Base-by-base conservation (phyloP, 441 rosid species). In the Eugenia klotzschiana region DNA sequence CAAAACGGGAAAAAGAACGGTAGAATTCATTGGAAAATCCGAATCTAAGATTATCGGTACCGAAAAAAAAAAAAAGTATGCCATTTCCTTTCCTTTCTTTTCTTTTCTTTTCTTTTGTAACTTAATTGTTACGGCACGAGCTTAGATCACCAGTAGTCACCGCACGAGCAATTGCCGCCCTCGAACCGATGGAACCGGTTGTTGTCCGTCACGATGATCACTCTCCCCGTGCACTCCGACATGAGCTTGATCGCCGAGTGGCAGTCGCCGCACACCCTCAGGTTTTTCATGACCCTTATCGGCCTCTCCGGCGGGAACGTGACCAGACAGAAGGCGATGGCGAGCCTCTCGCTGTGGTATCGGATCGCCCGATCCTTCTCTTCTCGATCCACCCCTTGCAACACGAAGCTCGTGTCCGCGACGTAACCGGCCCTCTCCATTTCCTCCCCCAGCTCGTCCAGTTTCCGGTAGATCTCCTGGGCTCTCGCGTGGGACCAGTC, bases 201-300 rank as follows among this genome's bases (percentile, higher is more conserved):
- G 83, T 93, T 90, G 85, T 95, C 98, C 83, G 96, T 92, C 85
- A 93, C 93, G 33, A 92, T 92, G 82, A 95, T 92, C 60, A 92
- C 93, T 86, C 98, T 87, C 84, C 92, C 90, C 7, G 92, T 85
- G 86, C 98, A 94, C 50, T 88, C 84, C 33, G 94, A 94, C 94
- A 95, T 92, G 84, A 89, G 88, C 88, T 94, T 93, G 81, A 94
- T 94, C 23, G 98, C 96, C 18, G 89, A 88, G 82, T 95, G 98
- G 84, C 98, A 95, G 86, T 95, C 97, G 0, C 98, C 97, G 20
- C 98, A 95, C 15, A 95, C 90, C 2, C 98, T 91, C 90, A 95
- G 84, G 89, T 94, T 95, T 91, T 95, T 95, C 92, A 94, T 93
- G 80, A 94, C 86, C 57, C 97, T 89, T 49, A 95, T 91, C 13